Evolutionary conservation across 1,284 basidiomycete genomes (phyloP).

Genomic region (Nidula niveotomentosa): DNA sequence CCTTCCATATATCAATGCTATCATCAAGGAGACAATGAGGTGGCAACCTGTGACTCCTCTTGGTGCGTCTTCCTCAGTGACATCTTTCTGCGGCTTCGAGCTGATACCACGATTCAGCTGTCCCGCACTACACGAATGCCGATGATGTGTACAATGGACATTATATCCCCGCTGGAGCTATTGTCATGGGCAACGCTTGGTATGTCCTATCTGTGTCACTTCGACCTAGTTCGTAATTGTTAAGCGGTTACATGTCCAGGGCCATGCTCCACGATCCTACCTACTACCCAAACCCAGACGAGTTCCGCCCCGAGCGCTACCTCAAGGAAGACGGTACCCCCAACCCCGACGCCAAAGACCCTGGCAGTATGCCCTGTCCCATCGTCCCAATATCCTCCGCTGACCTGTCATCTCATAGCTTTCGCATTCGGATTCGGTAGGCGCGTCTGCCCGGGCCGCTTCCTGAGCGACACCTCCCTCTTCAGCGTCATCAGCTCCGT

Average conservation of each 20-base stretch:
- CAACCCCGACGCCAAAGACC: conserved; percentile 17
- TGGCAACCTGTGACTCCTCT: conserved; percentile 11
- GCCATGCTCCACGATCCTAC: conserved; percentile 22
- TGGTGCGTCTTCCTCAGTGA: not conserved
- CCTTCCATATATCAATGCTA: conserved; percentile 43
- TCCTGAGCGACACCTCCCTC: not conserved
- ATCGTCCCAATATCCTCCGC: conserved; percentile 20
- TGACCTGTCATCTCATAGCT: not conserved
- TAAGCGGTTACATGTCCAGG: conserved; percentile 12
- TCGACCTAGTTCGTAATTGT: not conserved
- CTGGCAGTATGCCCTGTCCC: conserved; percentile 29
- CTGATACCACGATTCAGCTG: not conserved
- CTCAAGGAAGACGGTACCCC: conserved; percentile 16
- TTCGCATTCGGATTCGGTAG: not conserved
- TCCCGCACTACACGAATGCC: not conserved
- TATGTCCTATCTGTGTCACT: conserved; percentile 12
- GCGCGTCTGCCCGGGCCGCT: not conserved
- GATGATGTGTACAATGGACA: conserved; percentile 32
- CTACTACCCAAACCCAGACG: conserved; percentile 20
- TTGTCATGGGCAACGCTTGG: conserved; percentile 40
- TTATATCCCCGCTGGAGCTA: conserved; percentile 36
- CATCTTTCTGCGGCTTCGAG: conserved; percentile 5
- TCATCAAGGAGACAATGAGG: conserved; percentile 41
- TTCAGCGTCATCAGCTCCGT: not conserved
- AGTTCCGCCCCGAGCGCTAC: conserved; percentile 29